Conservation (phyloP, 169 alveolate genomes). For the Fabrea salina region DNA sequence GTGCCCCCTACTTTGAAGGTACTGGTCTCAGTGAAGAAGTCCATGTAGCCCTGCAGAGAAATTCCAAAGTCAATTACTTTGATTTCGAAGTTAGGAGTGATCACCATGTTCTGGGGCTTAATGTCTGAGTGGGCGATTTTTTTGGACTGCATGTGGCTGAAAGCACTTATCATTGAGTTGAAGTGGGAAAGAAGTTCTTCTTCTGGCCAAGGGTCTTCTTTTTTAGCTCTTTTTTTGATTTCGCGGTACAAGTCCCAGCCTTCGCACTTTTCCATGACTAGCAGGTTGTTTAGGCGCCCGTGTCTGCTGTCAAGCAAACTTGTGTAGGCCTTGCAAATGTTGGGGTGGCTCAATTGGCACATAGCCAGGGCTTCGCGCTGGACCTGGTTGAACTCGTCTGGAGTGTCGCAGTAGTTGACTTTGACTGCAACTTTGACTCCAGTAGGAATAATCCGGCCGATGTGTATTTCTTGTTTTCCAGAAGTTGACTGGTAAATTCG, state of each 20-base stretch:
- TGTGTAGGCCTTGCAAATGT: constrained; percentile 15
- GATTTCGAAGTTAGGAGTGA: neutral
- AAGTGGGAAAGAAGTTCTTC: neutral
- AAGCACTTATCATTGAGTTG: neutral
- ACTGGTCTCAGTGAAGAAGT: neutral
- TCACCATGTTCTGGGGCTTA: constrained; percentile 4
- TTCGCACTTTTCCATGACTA: constrained; percentile 15
- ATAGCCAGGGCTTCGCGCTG: constrained; percentile 5
- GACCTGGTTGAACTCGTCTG: neutral
- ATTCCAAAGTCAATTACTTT: constrained; percentile 25
- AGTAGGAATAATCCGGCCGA: neutral
- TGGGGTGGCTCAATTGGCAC: neutral
- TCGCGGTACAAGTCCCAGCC: neutral
- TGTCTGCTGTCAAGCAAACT: neutral
- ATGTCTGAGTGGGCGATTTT: constrained; percentile 22
- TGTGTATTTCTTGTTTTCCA: constrained; percentile 1
- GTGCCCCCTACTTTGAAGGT: constrained; percentile 25
- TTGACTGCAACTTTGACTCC: constrained; percentile 17
- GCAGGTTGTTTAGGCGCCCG: neutral
- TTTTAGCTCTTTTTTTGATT: neutral
- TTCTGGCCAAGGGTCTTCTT: neutral
- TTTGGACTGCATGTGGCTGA: neutral
- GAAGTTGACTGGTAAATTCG: neutral
- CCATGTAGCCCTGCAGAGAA: neutral
- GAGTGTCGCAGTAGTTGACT: neutral